These are phyloP conservation scores for Colletotrichum liriopes DNA, from an alignment of 2,329 filamentous ascomycete genomes.

Conservation along the genomic window DNA sequence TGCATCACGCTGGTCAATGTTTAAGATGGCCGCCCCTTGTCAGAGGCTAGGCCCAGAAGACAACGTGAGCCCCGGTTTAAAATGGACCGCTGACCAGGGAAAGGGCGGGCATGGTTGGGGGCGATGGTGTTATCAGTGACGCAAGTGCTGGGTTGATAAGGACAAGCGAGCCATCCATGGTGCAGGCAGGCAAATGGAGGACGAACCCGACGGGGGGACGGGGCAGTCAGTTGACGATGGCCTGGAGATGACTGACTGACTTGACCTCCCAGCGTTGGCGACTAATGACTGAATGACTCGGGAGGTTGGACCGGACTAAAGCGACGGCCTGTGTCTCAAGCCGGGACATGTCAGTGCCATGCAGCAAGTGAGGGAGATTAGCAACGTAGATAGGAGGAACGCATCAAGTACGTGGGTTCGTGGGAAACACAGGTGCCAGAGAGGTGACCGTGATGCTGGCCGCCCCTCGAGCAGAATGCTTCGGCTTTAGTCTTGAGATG, in stretches of 20 bases:
- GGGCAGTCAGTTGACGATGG: slow-evolving; percentile 22
- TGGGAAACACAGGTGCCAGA: slow-evolving; percentile 23
- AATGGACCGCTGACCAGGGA: slow-evolving; percentile 40
- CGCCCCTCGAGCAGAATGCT: not conserved
- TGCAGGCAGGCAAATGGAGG: not conserved
- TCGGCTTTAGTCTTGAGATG: not conserved
- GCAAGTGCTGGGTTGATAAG: slow-evolving; percentile 41
- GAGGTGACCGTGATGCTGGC: slow-evolving; percentile 5
- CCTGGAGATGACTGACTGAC: slow-evolving; percentile 18
- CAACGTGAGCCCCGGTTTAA: slow-evolving; percentile 37
- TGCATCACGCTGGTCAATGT: slow-evolving; percentile 41
- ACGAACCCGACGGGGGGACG: not conserved
- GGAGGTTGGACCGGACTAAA: not conserved
- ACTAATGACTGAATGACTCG: slow-evolving; percentile 38
- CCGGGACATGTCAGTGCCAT: slow-evolving; percentile 37
- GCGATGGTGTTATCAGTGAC: slow-evolving; percentile 43
- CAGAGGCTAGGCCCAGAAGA: slow-evolving; percentile 38
- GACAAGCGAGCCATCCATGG: slow-evolving; percentile 11
- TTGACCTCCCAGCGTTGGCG: slow-evolving; percentile 10
- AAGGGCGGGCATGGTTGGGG: slow-evolving; percentile 30
- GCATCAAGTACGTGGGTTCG: slow-evolving; percentile 5
- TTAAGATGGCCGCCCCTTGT: slow-evolving; percentile 39
- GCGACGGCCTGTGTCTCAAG: slow-evolving; percentile 29
- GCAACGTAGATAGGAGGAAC: slow-evolving; percentile 6
- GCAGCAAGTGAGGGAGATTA: slow-evolving; percentile 19